A percentile compares a stretch with the other conserved stretches of the same genome.
Evolutionary conservation across 2,329 filamentous ascomycete genomes (phyloP).

Genomic region (Fusarium musae): DNA sequence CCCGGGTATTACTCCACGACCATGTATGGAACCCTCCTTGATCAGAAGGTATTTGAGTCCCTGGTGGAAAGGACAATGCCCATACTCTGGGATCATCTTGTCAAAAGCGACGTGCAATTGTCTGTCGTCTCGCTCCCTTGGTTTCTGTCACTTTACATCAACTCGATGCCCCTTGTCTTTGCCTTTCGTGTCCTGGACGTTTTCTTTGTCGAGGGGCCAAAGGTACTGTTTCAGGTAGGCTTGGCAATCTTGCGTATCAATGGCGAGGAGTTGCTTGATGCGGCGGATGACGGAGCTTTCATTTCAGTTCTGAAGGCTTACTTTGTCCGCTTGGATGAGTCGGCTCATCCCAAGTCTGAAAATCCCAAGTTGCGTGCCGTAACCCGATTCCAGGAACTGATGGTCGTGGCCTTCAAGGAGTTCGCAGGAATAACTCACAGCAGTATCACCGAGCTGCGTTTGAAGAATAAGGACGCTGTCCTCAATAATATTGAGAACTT

Average conservation of each 20-base stretch:
- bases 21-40: slow-evolving; percentile 97
- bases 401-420: slow-evolving; percentile 99
- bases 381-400: slow-evolving; percentile 95
- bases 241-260: slow-evolving; percentile 97
- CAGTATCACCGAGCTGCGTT: slow-evolving; percentile 87
- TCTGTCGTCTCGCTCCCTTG: slow-evolving; percentile 97
- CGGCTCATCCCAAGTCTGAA: slow-evolving; percentile 93
- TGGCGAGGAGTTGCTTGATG: slow-evolving; percentile 93
- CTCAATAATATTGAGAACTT: slow-evolving; percentile 97
- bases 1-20: slow-evolving; percentile 98
- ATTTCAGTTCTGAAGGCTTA: slow-evolving; percentile 96
- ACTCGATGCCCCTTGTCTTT: slow-evolving; percentile 98
- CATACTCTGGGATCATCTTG: slow-evolving; percentile 96
- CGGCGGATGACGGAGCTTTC: slow-evolving; percentile 93
- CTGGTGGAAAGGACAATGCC: slow-evolving; percentile 99
- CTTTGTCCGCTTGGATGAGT: slow-evolving; percentile 92
- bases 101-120: slow-evolving; percentile 94
- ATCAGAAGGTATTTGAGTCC: slow-evolving; percentile 97
- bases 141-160: slow-evolving; percentile 98
- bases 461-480: slow-evolving; percentile 94
- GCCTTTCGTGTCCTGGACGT: slow-evolving; percentile 96
- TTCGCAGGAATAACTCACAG: slow-evolving; percentile 95
- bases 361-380: slow-evolving; percentile 94
- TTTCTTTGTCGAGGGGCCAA: slow-evolving; percentile 97
- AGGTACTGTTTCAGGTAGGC: slow-evolving; percentile 96